These are phyloP conservation scores for Nigrospora osmanthi DNA, from an alignment of 2,329 filamentous ascomycete genomes.

Conservation along the genomic window DNA sequence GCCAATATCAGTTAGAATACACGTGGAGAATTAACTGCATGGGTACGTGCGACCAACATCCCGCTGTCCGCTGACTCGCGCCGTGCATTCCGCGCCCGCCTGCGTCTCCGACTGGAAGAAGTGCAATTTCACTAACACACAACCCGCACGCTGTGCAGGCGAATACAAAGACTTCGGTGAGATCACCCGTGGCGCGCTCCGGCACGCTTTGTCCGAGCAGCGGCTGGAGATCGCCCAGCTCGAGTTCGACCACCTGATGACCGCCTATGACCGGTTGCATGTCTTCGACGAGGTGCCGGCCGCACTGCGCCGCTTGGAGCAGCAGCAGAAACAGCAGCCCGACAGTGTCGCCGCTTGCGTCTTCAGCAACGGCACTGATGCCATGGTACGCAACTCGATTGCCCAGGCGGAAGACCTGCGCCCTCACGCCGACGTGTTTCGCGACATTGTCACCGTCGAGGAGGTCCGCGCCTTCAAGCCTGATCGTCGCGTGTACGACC, in stretches of 20 bases:
- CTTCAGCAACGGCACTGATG: conserved; percentile 62
- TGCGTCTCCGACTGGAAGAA: no score
- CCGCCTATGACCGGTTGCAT: conserved; percentile 55
- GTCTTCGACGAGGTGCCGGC: conserved; percentile 56
- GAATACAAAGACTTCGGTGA: conserved; percentile 53
- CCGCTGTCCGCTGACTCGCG: conserved; percentile 3
- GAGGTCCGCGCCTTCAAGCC: conserved; percentile 57
- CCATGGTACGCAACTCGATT: conserved; percentile 57
- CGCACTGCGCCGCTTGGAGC: conserved; percentile 39
- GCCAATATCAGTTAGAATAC: conserved; percentile 68
- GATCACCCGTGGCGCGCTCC: conserved; percentile 55
- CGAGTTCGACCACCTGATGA: conserved; percentile 46
- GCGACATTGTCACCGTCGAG: conserved; percentile 55
- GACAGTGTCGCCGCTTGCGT: conserved; percentile 44
- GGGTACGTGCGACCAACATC: conserved; percentile 36
- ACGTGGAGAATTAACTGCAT: conserved; percentile 72
- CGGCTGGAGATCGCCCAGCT: conserved; percentile 32
- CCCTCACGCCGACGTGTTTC: conserved; percentile 37
- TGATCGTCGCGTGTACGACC: conserved; percentile 49
- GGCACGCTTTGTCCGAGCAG: conserved; percentile 56
- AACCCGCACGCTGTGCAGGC: conserved; percentile 28
- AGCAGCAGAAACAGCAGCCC: conserved; percentile 11
- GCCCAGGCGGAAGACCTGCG: conserved; percentile 46
- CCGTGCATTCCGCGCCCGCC: no score
- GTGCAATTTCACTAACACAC: no score